phyloP scores from a whole-genome alignment of 2,329 filamentous ascomycete genomes.

The Torrubiellomyces zombiae region DNA sequence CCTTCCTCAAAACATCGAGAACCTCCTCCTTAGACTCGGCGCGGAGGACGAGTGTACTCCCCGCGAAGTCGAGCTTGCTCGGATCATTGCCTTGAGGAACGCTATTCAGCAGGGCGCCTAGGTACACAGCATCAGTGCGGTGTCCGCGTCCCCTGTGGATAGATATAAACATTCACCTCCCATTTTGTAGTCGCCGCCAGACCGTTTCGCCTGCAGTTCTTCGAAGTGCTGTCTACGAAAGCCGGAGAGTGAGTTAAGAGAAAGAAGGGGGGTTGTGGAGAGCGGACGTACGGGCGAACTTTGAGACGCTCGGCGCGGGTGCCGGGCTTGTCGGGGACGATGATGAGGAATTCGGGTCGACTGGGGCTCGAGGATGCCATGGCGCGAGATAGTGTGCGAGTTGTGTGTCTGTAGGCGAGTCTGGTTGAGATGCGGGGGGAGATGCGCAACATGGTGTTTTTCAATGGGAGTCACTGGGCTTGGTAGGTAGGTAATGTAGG shows the following conservation, averaged over 20 bases:
- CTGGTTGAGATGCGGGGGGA: too few species aligned
- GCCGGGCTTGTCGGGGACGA: slow-evolving; percentile 50
- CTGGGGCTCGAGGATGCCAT: slow-evolving; percentile 13
- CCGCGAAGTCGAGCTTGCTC: slow-evolving; percentile 50
- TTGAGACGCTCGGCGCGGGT: slow-evolving; percentile 43
- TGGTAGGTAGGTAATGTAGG: too few species aligned
- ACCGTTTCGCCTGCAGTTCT: slow-evolving; percentile 32
- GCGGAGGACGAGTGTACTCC: slow-evolving; percentile 51
- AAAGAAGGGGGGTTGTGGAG: background rate
- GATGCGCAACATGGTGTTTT: too few species aligned
- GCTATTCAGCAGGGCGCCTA: slow-evolving; percentile 52
- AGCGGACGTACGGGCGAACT: slow-evolving; percentile 33
- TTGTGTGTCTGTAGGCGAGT: too few species aligned
- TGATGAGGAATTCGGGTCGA: slow-evolving; percentile 50
- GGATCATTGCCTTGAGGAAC: slow-evolving; percentile 44
- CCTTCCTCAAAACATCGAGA: slow-evolving; percentile 45
- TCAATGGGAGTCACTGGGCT: too few species aligned
- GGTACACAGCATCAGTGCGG: background rate
- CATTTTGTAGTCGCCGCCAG: slow-evolving; percentile 42
- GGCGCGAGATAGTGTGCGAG: too few species aligned
- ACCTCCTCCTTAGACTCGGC: slow-evolving; percentile 57
- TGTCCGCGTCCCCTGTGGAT: background rate
- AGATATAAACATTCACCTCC: slow-evolving; percentile 34
- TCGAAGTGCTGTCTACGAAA: slow-evolving; percentile 32
- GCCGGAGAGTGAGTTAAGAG: background rate